A percentile compares a stretch with the other conserved stretches of the same genome.
These are phyloP conservation scores for Skeletonema grethae DNA, from an alignment of 108 stramenopile genomes.

Conservation along the genomic window DNA sequence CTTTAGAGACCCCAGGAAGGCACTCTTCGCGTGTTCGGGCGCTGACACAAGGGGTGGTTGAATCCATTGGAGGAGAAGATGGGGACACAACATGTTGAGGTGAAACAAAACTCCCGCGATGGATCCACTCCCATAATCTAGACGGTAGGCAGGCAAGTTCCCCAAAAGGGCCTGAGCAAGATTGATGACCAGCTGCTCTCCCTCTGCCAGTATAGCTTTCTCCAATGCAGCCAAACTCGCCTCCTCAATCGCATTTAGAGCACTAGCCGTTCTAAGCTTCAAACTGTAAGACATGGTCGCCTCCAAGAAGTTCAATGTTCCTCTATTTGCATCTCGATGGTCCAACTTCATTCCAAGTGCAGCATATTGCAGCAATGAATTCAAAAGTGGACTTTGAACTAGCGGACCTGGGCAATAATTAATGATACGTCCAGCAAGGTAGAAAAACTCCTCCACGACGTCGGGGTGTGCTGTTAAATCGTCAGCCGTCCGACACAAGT, in stretches of 20 bases:
- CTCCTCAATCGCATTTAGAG: slow-evolving; percentile 35
- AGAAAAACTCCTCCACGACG: slow-evolving; percentile 96
- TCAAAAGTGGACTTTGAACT: slow-evolving; percentile 63
- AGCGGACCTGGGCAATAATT: slow-evolving; percentile 80
- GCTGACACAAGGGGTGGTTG: slow-evolving; percentile 51
- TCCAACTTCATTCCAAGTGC: slow-evolving; percentile 79
- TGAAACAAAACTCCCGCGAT: slow-evolving; percentile 84
- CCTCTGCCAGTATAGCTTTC: slow-evolving; percentile 58
- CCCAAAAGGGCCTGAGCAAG: slow-evolving; percentile 71
- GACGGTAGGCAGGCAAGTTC: slow-evolving; percentile 73
- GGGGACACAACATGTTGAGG: slow-evolving; percentile 67
- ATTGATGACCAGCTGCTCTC: slow-evolving; percentile 72
- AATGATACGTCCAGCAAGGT: slow-evolving; percentile 86
- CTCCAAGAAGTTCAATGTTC: slow-evolving; percentile 84
- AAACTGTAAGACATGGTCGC: slow-evolving; percentile 65
- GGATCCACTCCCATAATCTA: slow-evolving; percentile 65
- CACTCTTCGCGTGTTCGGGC: slow-evolving; percentile 60
- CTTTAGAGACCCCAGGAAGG: slow-evolving; percentile 60
- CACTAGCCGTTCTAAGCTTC: slow-evolving; percentile 45
- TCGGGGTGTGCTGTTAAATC: slow-evolving; percentile 91
- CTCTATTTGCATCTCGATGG: slow-evolving; percentile 87
- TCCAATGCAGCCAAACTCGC: slow-evolving; percentile 58
- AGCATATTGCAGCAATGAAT: slow-evolving; percentile 75
- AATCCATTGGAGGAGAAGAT: slow-evolving; percentile 73
- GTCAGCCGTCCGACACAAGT: slow-evolving; percentile 55